phyloP scores from a whole-genome alignment of 305 asterid species.

The Stenogyne calaminthoides region DNA sequence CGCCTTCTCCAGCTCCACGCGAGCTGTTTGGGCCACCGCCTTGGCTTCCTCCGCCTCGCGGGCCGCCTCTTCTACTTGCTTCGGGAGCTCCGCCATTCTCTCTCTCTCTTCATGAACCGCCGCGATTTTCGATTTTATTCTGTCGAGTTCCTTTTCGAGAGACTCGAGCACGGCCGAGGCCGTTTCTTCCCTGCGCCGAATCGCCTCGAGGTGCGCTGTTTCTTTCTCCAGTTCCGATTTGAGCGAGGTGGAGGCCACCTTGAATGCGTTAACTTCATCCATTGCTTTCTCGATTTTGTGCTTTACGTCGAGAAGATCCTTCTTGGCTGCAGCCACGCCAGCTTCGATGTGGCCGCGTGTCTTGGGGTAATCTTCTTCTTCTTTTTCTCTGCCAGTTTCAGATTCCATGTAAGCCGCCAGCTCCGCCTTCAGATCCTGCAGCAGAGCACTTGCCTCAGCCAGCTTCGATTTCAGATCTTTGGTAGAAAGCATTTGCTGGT shows the following conservation, averaged over 20 bases:
- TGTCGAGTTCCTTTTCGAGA: slow-evolving; percentile 69
- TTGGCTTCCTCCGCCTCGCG: slow-evolving; percentile 72
- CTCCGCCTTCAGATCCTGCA: slow-evolving; percentile 68
- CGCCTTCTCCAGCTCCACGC: slow-evolving; percentile 57
- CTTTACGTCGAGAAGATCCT: slow-evolving; percentile 70
- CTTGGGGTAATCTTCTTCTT: slow-evolving; percentile 30
- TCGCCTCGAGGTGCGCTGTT: slow-evolving; percentile 45
- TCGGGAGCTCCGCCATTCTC: slow-evolving; percentile 67
- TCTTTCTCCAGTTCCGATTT: slow-evolving; percentile 76
- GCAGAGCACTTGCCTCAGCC: slow-evolving; percentile 51
- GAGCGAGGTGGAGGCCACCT: slow-evolving; percentile 66
- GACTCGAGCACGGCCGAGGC: slow-evolving; percentile 62
- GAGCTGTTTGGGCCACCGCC: slow-evolving; percentile 47
- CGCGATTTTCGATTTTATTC: slow-evolving; percentile 53
- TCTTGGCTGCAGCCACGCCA: slow-evolving; percentile 60
- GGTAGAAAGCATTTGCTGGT: slow-evolving; percentile 53
- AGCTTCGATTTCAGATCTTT: slow-evolving; percentile 68
- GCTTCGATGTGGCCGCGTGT: slow-evolving; percentile 65
- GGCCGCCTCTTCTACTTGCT: slow-evolving; percentile 66
- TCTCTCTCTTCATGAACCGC: slow-evolving; percentile 61
- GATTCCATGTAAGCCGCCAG: slow-evolving; percentile 91
- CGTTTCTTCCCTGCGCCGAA: slow-evolving; percentile 69
- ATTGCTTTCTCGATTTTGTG: slow-evolving; percentile 61
- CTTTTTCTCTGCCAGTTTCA: slow-evolving; percentile 43
- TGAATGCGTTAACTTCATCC: slow-evolving; percentile 57